These are phyloP conservation scores for Malania oleifera DNA, from an alignment of 164 flowering plant genomes.

Conservation along the genomic window DNA sequence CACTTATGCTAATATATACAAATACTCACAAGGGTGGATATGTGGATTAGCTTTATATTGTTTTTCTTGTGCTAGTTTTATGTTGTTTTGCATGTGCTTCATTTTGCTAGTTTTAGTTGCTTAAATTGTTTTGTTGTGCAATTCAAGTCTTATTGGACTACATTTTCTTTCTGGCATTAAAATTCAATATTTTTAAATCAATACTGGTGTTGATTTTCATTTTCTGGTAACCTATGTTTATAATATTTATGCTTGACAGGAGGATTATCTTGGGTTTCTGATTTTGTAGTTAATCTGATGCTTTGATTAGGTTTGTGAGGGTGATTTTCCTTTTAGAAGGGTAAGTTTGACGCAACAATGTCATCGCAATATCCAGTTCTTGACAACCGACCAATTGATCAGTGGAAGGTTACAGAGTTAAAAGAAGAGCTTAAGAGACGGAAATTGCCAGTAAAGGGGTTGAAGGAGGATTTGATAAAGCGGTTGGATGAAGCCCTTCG, in stretches of 20 bases:
- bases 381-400: conserved; percentile 65
- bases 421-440: conserved; percentile 87
- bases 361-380: conserved; percentile 60
- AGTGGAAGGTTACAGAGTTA: conserved; percentile 88
- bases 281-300: background rate
- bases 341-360: conserved; percentile 28
- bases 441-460: conserved; percentile 58
- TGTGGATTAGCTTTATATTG: too few species aligned
- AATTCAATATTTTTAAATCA: background rate
- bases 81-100: too few species aligned
- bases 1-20: too few species aligned
- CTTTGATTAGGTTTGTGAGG: conserved; percentile 22
- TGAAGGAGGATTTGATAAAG: conserved; percentile 77
- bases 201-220: background rate
- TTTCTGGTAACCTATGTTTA: background rate
- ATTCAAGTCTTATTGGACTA: too few species aligned
- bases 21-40: too few species aligned
- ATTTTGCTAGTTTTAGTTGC: too few species aligned
- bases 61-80: too few species aligned
- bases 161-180: too few species aligned
- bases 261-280: background rate
- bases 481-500: conserved; percentile 69
- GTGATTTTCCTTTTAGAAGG: background rate
- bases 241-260: background rate
- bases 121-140: too few species aligned